A percentile compares a stretch with the other conserved stretches of the same genome.
These are phyloP conservation scores for Rhizopus stolonifer DNA, from an alignment of 371 early-diverging fungal species.

Conservation along the genomic window DNA sequence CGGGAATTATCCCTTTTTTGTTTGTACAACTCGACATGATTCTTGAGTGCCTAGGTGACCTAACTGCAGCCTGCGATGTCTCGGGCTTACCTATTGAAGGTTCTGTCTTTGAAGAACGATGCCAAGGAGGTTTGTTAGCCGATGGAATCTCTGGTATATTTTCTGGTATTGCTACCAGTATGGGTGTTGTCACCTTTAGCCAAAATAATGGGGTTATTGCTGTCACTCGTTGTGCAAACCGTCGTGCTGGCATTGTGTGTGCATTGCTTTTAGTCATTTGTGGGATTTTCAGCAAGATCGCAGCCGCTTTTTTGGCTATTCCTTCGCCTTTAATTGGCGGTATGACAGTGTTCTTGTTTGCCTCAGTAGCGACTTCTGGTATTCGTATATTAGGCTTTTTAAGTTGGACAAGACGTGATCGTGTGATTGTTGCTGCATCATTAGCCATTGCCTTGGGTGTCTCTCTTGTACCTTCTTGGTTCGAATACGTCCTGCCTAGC, in stretches of 20 bases:
- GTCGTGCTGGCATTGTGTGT: slow-evolving; percentile 55
- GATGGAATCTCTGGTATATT: slow-evolving; percentile 56
- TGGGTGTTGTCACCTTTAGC: slow-evolving; percentile 59
- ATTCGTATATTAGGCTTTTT: slow-evolving; percentile 58
- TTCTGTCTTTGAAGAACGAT: slow-evolving; percentile 53
- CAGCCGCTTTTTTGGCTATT: slow-evolving; percentile 55
- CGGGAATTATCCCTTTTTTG: slow-evolving; percentile 57
- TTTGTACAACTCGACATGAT: slow-evolving; percentile 55
- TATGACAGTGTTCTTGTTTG: slow-evolving; percentile 61
- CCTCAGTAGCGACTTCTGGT: slow-evolving; percentile 60
- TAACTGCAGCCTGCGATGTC: slow-evolving; percentile 63
- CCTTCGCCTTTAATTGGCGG: slow-evolving; percentile 56
- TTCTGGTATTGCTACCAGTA: slow-evolving; percentile 51
- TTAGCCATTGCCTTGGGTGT: slow-evolving; percentile 55
- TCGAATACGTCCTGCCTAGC: slow-evolving; percentile 46
- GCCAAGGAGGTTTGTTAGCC: slow-evolving; percentile 61
- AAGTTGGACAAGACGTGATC: slow-evolving; percentile 64
- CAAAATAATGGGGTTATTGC: slow-evolving; percentile 67
- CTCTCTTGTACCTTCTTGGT: slow-evolving; percentile 54
- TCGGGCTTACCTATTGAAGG: slow-evolving; percentile 57
- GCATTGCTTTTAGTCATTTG: slow-evolving; percentile 53
- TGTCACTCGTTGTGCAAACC: slow-evolving; percentile 59
- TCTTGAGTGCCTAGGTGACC: slow-evolving; percentile 56
- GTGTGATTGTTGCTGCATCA: slow-evolving; percentile 54
- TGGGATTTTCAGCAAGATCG: slow-evolving; percentile 59